phyloP scores from a whole-genome alignment of 2,329 filamentous ascomycete species.

The Fusarium guadeloupense region DNA sequence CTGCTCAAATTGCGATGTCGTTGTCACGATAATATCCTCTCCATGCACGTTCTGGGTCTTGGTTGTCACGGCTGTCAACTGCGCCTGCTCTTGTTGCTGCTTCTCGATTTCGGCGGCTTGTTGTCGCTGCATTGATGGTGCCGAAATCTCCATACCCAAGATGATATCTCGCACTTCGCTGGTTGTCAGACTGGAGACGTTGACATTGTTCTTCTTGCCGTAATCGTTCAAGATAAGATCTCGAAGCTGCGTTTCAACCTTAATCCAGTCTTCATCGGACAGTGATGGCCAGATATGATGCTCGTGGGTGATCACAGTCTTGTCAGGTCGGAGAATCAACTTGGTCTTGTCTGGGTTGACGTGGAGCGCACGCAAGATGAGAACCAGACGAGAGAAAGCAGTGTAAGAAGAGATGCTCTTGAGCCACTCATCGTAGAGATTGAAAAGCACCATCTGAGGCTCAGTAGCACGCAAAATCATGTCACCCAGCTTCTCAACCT shows the following conservation, averaged over 20 bases:
- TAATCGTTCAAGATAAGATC: conserved; percentile 98
- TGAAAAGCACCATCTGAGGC: conserved; percentile 99
- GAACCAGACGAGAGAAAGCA: conserved; percentile 91
- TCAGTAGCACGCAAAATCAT: conserved; percentile 98
- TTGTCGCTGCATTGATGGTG: conserved; percentile 96
- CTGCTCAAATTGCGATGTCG: conserved; percentile 97
- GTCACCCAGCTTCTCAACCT: conserved; percentile 98
- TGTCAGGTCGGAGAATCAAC: conserved; percentile 91
- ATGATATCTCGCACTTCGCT: conserved; percentile 99
- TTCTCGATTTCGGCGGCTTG: conserved; percentile 99
- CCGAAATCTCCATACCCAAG: conserved; percentile 98
- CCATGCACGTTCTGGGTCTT: conserved; percentile 98
- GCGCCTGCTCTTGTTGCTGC: conserved; percentile 95
- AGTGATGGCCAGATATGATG: conserved; percentile 98
- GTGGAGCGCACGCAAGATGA: conserved; percentile 93
- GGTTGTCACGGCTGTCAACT: conserved; percentile 95
- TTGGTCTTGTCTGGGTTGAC: conserved; percentile 99
- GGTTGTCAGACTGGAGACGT: conserved; percentile 93
- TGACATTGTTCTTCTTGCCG: conserved; percentile 99
- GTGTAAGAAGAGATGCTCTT: conserved; percentile 99
- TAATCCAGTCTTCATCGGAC: conserved; percentile 97
- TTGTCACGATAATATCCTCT: conserved; percentile 98
- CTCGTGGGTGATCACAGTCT: conserved; percentile 97
- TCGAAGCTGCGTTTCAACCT: conserved; percentile 95
- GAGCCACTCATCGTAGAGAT: conserved; percentile 97